Percentiles rank a stretch among this genome's conserved stretches.
phyloP scores from a whole-genome alignment of 2,329 filamentous ascomycete species.

The Colletotrichum karsti region DNA sequence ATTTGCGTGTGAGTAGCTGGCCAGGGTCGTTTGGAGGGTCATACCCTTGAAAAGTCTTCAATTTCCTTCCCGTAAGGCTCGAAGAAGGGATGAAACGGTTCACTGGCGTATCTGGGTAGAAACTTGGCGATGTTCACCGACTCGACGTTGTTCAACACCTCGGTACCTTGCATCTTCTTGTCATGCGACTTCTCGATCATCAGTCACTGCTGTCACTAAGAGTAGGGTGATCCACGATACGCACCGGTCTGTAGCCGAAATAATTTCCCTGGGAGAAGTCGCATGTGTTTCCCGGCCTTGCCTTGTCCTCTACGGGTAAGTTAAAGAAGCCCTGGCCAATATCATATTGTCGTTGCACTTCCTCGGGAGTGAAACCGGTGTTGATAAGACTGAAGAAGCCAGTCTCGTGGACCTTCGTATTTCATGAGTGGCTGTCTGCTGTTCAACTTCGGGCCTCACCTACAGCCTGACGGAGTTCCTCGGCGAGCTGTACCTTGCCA shows the following conservation, averaged over 20 bases:
- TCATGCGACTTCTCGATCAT: conserved; percentile 38
- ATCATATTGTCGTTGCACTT: conserved; percentile 62
- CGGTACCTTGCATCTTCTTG: conserved; percentile 36
- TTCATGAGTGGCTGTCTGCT: neutral
- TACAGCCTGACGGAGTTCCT: conserved; percentile 60
- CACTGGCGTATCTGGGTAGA: conserved; percentile 44
- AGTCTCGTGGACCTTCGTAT: conserved; percentile 35
- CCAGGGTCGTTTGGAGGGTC: no score
- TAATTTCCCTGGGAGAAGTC: conserved; percentile 55
- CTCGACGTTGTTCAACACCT: conserved; percentile 57
- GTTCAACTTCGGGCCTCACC: neutral
- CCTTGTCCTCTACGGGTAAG: conserved; percentile 53
- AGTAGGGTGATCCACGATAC: neutral
- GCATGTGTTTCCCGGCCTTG: conserved; percentile 55
- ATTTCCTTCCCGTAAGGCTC: conserved; percentile 53
- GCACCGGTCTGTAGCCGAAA: conserved; percentile 52
- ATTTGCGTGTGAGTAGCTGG: conserved; percentile 40
- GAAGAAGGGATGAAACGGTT: conserved; percentile 46
- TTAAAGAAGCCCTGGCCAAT: conserved; percentile 61
- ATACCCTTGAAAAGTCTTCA: conserved; percentile 55
- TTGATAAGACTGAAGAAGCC: conserved; percentile 65
- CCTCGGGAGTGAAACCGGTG: conserved; percentile 59
- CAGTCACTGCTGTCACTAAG: neutral
- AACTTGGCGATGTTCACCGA: conserved; percentile 65
- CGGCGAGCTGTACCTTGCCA: conserved; percentile 58